phyloP scores from a whole-genome alignment of 305 asterid genomes.

The Stenogyne calaminthoides region DNA sequence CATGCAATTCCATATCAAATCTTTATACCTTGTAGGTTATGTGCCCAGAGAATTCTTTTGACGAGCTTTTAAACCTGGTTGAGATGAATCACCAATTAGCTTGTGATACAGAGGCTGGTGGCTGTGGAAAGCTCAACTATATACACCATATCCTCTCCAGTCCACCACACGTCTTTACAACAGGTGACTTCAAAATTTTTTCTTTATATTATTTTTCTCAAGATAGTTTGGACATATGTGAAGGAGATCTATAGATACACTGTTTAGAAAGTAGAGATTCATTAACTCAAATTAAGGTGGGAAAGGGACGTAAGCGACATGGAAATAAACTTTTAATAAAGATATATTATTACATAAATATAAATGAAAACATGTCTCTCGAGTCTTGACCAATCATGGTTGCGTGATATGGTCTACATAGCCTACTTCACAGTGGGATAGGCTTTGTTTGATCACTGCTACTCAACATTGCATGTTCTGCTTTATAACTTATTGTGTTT shows the following conservation, averaged over 20 bases:
- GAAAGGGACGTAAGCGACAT: not conserved
- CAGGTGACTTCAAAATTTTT: slow-evolving; percentile 44
- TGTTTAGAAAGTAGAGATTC: not conserved
- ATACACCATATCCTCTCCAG: slow-evolving; percentile 80
- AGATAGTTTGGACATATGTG: not conserved
- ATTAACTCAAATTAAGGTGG: not conserved
- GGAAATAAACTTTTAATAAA: not conserved
- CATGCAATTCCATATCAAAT: slow-evolving; percentile 7
- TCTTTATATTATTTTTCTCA: not conserved
- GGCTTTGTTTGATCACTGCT: not conserved
- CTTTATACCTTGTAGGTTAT: slow-evolving; percentile 47
- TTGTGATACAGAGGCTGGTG: slow-evolving; percentile 82
- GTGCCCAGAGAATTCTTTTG: slow-evolving; percentile 79
- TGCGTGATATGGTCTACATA: not conserved
- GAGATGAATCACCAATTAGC: slow-evolving; percentile 92
- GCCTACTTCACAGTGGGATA: not conserved
- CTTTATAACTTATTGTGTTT: slow-evolving; percentile 1
- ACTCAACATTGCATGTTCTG: not conserved
- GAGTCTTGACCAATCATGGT: not conserved
- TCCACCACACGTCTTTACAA: slow-evolving; percentile 81
- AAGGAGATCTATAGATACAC: not conserved
- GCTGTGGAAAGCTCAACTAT: slow-evolving; percentile 78
- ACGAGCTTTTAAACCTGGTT: slow-evolving; percentile 74
- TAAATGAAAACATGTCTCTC: not conserved
- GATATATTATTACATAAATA: not conserved